Base-by-base conservation (phyloP, 129 eudicot species). In the Saussurea involucrata region DNA sequence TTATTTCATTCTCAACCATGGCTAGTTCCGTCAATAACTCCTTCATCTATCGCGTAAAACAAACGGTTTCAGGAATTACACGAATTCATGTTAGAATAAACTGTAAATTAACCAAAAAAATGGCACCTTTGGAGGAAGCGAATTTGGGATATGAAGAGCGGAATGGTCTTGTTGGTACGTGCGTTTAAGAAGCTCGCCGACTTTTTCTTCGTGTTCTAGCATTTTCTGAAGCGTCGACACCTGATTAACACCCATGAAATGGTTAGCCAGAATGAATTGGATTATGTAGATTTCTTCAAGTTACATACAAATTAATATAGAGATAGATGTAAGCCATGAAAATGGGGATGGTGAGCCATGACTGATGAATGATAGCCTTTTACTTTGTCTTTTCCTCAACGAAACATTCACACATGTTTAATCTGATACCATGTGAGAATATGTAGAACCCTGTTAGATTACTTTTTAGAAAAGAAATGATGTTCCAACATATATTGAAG, bases 1-100 rank as follows among this genome's bases (percentile, higher is more conserved):
- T 74, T 76, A 95, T 95, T 83, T 95, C 97, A 4, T 83, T 83
- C 66, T 91, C 97, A 34, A 95, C 97, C 92, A 85, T 88, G 15
- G 91, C 90, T 57, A 95, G 65, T 80, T 95, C 98, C n/a, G 85
- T 85, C 33, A 95, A 65, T 20, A 89, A 49, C 86, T 88, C 94
- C 78, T 89, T 95, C 89, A 77, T 82, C 98, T 94, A 66, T 66
- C 3, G 20, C 18, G 8, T 21, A 20, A 42, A 73, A 22, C 13
- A 32, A 55, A 44, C 22, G 33, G 46, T 27, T 57, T 77, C 8
- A 71, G 18, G 20, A 67, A 49, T 36, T 49, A 32, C 1, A 18
- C 5, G 27, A 66, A 68, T 29, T 18, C 8, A 37, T 65, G 33
- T 31, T 17, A 12, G 31, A 69, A 40, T 21, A 13, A 69, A 58